Evolutionary conservation across 2,329 filamentous ascomycete genomes (phyloP).

Genomic region (Emmonsia crescens): DNA sequence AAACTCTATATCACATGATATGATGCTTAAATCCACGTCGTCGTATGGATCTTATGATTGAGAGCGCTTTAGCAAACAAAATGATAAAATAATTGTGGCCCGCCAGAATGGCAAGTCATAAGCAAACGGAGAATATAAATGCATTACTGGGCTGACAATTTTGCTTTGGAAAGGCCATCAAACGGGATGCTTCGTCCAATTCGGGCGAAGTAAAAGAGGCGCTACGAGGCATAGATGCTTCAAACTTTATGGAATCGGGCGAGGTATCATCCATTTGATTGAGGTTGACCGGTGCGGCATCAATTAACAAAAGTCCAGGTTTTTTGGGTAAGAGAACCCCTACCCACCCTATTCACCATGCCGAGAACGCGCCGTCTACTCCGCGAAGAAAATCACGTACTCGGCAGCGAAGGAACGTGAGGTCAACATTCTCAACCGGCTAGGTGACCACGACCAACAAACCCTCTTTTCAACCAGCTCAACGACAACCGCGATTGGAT

Average conservation of each 20-base stretch:
- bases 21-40: too few relatives aligned
- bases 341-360: not conserved
- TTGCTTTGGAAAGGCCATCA: not conserved
- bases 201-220: too few relatives aligned
- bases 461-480: slow-evolving; percentile 5
- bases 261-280: too few relatives aligned
- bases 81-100: not conserved
- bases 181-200: too few relatives aligned
- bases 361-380: slow-evolving; percentile 10
- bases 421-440: slow-evolving; percentile 6
- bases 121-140: not conserved
- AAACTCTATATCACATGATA: too few relatives aligned
- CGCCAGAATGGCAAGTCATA: not conserved
- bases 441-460: slow-evolving; percentile 7
- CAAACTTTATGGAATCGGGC: too few relatives aligned
- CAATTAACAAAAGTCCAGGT: too few relatives aligned
- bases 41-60: too few relatives aligned
- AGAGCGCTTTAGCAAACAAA: too few relatives aligned
- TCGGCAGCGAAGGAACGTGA: slow-evolving; percentile 5
- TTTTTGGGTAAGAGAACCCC: too few relatives aligned
- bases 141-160: not conserved
- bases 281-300: too few relatives aligned
- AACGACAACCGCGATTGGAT: slow-evolving; percentile 2
- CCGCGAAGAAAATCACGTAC: slow-evolving; percentile 15
- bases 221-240: too few relatives aligned